Conservation (phyloP, 495 filamentous ascomycete species). For the Penicillium taxi region DNA sequence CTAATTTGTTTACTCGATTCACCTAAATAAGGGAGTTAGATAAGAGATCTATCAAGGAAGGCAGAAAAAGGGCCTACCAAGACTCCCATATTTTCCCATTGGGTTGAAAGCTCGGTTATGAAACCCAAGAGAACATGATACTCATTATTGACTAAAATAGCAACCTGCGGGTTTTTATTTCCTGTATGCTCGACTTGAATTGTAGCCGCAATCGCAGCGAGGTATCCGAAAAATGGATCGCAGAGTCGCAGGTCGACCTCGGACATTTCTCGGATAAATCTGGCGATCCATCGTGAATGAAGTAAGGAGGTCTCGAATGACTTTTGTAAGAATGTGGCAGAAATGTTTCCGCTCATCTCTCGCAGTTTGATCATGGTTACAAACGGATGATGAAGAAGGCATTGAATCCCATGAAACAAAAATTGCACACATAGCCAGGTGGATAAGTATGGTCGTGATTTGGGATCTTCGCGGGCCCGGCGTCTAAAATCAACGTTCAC, state of each 20-base stretch:
- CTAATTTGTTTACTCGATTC: slow-evolving; percentile 16
- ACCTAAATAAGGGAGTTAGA: slow-evolving; percentile 5
- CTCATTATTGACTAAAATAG: slow-evolving; percentile 18
- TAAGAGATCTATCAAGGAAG: background rate
- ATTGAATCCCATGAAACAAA: slow-evolving; percentile 23
- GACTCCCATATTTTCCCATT: slow-evolving; percentile 21
- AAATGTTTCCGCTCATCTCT: slow-evolving; percentile 19
- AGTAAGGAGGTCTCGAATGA: slow-evolving; percentile 25
- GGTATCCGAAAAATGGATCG: slow-evolving; percentile 25
- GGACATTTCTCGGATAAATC: slow-evolving; percentile 21
- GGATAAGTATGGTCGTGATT: slow-evolving; percentile 16
- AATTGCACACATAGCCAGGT: slow-evolving; percentile 27
- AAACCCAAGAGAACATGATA: slow-evolving; percentile 20
- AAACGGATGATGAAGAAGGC: slow-evolving; percentile 24
- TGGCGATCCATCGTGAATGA: slow-evolving; percentile 24
- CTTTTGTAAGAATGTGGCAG: slow-evolving; percentile 26
- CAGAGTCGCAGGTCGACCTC: slow-evolving; percentile 13
- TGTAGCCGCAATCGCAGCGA: slow-evolving; percentile 25
- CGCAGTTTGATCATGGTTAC: slow-evolving; percentile 26
- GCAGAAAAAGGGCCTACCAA: slow-evolving; percentile 13
- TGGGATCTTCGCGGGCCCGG: slow-evolving; percentile 19
- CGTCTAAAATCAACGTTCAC: slow-evolving; percentile 21
- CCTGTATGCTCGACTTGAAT: slow-evolving; percentile 24
- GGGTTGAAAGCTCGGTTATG: slow-evolving; percentile 14
- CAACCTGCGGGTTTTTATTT: slow-evolving; percentile 20